These are phyloP conservation scores for Lactarius psammicola DNA, from an alignment of 768 basidiomycete species.

Conservation along the genomic window DNA sequence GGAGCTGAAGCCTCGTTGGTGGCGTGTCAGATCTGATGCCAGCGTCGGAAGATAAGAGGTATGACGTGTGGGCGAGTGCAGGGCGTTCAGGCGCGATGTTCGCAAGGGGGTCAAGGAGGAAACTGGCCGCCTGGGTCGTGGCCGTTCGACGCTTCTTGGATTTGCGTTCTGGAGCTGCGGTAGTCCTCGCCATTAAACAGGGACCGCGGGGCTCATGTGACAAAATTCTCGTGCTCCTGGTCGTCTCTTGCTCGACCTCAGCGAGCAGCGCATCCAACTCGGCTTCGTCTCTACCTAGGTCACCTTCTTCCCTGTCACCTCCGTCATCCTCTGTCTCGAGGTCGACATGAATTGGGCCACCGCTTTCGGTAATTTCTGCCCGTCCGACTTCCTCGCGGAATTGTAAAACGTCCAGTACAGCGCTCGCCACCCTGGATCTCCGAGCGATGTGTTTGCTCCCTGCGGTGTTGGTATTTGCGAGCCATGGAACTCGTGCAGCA, in stretches of 20 bases:
- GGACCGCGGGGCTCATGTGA: background rate
- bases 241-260: conserved; percentile 6
- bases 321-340: conserved; percentile 36
- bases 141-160: conserved; percentile 36
- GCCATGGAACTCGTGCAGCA: conserved; percentile 71
- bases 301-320: conserved; percentile 28
- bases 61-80: conserved; percentile 38
- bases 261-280: conserved; percentile 13
- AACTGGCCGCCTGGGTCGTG: conserved; percentile 49
- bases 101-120: conserved; percentile 59
- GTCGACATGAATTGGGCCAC: conserved; percentile 42
- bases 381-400: conserved; percentile 64
- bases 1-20: conserved; percentile 67
- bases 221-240: background rate
- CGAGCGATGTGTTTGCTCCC: conserved; percentile 47
- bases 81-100: conserved; percentile 29
- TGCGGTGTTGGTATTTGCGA: conserved; percentile 47
- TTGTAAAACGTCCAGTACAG: conserved; percentile 65
- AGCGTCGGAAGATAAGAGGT: conserved; percentile 51
- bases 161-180: conserved; percentile 30
- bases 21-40: conserved; percentile 29
- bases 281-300: conserved; percentile 1
- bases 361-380: conserved; percentile 38
- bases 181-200: background rate
- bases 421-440: conserved; percentile 62